These are phyloP conservation scores for Amanita inopinata DNA, from an alignment of 768 basidiomycete species.

Conservation along the genomic window DNA sequence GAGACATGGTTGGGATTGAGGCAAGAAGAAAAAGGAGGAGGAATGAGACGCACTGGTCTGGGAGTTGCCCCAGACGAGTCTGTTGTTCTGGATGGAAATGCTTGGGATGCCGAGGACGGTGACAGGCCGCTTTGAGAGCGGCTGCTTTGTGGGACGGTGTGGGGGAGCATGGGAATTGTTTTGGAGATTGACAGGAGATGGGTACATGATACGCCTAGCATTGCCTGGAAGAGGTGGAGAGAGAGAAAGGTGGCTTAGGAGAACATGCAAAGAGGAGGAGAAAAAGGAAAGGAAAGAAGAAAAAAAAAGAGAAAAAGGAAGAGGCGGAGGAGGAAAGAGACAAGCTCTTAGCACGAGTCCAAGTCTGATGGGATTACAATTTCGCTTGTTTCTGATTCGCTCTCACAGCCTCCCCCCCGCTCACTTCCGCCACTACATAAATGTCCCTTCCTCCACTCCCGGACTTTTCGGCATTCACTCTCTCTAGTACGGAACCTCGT, in stretches of 20 bases:
- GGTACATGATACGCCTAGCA: conserved; percentile 55
- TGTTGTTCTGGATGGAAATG: conserved; percentile 59
- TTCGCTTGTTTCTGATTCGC: conserved; percentile 7
- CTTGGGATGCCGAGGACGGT: conserved; percentile 68
- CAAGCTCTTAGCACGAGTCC: conserved; percentile 5
- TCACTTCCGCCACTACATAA: background rate
- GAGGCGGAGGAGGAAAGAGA: conserved; percentile 11
- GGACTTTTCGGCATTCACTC: background rate
- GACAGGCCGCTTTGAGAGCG: conserved; percentile 47
- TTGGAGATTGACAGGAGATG: conserved; percentile 36
- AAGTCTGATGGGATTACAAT: conserved; percentile 8
- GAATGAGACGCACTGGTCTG: conserved; percentile 50
- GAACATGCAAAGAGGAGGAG: conserved; percentile 12
- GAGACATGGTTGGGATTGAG: conserved; percentile 12
- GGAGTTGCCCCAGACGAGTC: conserved; percentile 64
- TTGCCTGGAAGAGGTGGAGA: conserved; percentile 32
- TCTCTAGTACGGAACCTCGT: conserved; percentile 77
- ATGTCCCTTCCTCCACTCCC: too few species aligned
- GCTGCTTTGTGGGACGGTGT: conserved; percentile 21
- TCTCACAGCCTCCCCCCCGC: conserved; percentile 7
- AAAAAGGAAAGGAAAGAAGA: conserved; percentile 18
- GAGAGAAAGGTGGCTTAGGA: conserved; percentile 16
- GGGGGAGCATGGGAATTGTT: conserved; percentile 28
- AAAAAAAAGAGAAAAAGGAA: too few species aligned
- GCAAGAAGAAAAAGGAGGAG: conserved; percentile 10